phyloP scores from a whole-genome alignment of 2,329 filamentous ascomycete genomes.

The Fusarium agapanthi region DNA sequence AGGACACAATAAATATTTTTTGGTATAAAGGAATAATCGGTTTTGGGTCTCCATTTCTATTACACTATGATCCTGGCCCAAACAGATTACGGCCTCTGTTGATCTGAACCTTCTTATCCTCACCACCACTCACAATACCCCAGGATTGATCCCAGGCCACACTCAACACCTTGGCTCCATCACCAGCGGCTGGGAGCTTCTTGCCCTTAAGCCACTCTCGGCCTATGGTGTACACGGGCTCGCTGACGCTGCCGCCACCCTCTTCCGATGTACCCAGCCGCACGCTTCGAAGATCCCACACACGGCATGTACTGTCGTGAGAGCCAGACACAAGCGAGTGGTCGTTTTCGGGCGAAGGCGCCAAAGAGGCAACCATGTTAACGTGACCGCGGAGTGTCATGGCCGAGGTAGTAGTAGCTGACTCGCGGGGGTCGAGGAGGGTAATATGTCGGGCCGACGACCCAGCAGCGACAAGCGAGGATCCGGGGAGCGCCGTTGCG shows the following conservation, averaged over 20 bases:
- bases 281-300: constrained; percentile 89
- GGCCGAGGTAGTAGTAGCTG: constrained; percentile 77
- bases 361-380: constrained; percentile 70
- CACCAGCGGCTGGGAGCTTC: constrained; percentile 74
- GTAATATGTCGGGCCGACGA: constrained; percentile 89
- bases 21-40: constrained; percentile 24
- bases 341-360: constrained; percentile 68
- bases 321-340: constrained; percentile 89
- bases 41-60: constrained; percentile 18
- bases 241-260: constrained; percentile 70
- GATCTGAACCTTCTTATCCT: constrained; percentile 95
- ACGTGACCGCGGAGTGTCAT: constrained; percentile 93
- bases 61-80: constrained; percentile 47
- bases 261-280: constrained; percentile 67
- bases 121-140: constrained; percentile 89
- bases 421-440: constrained; percentile 87
- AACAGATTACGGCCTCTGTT: constrained; percentile 73
- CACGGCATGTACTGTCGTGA: constrained; percentile 89
- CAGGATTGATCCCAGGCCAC: constrained; percentile 86
- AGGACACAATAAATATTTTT: constrained; percentile 3
- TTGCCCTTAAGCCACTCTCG: constrained; percentile 75
- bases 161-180: constrained; percentile 89
- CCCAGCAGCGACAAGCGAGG: constrained; percentile 73
- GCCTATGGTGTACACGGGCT: constrained; percentile 79
- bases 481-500: constrained; percentile 75